phyloP scores from a whole-genome alignment of 768 basidiomycete genomes.

The Agrocybe praecox region DNA sequence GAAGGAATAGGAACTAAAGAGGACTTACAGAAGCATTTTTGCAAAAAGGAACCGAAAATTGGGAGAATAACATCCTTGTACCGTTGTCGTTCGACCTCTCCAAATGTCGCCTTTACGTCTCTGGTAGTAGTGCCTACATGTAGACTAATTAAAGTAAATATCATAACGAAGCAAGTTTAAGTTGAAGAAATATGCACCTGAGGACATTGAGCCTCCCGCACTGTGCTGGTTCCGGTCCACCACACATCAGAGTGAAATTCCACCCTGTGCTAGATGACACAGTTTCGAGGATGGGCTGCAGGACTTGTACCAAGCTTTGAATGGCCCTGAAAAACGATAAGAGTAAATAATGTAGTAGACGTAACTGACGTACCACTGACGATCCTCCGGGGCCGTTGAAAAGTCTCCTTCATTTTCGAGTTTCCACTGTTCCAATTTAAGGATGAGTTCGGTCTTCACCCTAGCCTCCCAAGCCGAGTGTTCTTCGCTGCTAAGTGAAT shows the following conservation, averaged over 20 bases:
- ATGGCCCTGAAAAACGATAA: not conserved
- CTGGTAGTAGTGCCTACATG: no score
- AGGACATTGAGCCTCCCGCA: not conserved
- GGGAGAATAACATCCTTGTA: no score
- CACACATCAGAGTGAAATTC: not conserved
- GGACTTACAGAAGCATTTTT: no score
- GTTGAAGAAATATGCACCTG: not conserved
- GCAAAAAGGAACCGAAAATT: no score
- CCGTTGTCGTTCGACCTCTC: no score
- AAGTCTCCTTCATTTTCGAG: not conserved
- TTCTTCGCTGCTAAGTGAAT: not conserved
- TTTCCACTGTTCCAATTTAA: slow-evolving; percentile 1
- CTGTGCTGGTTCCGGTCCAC: not conserved
- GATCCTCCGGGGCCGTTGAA: slow-evolving; percentile 3
- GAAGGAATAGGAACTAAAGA: no score
- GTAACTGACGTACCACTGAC: slow-evolving; percentile 6
- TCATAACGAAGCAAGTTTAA: no score
- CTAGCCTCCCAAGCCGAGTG: not conserved
- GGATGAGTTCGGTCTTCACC: not conserved
- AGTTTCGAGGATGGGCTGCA: not conserved
- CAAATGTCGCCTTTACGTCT: no score
- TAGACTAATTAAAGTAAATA: no score
- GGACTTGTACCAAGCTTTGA: not conserved
- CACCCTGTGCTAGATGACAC: not conserved
- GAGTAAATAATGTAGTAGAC: not conserved